phyloP scores from a whole-genome alignment of 73 alveolate species.

The Paramecium octaurelia region DNA sequence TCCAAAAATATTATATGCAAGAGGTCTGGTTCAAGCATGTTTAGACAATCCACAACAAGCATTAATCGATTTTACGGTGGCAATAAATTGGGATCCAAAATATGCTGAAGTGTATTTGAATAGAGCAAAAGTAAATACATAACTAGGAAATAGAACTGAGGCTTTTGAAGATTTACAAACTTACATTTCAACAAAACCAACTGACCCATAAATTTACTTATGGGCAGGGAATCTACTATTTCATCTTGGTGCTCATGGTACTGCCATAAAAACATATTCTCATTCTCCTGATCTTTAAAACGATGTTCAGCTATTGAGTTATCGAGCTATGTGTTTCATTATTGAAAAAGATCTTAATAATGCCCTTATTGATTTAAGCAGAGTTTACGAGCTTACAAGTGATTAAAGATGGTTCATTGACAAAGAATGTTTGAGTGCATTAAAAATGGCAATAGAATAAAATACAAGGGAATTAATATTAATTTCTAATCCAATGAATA shows the following conservation, averaged over 20 bases:
- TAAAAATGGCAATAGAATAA: background rate
- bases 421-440: conserved; percentile 18
- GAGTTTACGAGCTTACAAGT: conserved; percentile 11
- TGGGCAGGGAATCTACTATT: conserved; percentile 59
- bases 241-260: conserved; percentile 1
- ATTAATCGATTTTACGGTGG: conserved; percentile 44
- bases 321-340: conserved; percentile 49
- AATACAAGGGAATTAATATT: background rate
- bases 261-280: conserved; percentile 55
- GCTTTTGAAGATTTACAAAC: conserved; percentile 43
- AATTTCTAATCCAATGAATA: background rate
- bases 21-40: conserved; percentile 44
- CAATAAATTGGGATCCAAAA: conserved; percentile 26
- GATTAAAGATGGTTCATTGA: conserved; percentile 52
- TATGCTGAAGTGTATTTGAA: background rate
- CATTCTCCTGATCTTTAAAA: conserved; percentile 21
- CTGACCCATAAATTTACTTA: conserved; percentile 52
- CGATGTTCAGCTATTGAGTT: conserved; percentile 13
- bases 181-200: conserved; percentile 13
- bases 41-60: conserved; percentile 1
- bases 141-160: conserved; percentile 31
- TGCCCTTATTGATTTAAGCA: conserved; percentile 31
- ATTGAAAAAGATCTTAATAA: conserved; percentile 23
- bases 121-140: conserved; percentile 26
- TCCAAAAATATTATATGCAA: conserved; percentile 16